Evolutionary conservation across 208 protist species (phyloP).

Genomic region (Porcisia hertigi): DNA sequence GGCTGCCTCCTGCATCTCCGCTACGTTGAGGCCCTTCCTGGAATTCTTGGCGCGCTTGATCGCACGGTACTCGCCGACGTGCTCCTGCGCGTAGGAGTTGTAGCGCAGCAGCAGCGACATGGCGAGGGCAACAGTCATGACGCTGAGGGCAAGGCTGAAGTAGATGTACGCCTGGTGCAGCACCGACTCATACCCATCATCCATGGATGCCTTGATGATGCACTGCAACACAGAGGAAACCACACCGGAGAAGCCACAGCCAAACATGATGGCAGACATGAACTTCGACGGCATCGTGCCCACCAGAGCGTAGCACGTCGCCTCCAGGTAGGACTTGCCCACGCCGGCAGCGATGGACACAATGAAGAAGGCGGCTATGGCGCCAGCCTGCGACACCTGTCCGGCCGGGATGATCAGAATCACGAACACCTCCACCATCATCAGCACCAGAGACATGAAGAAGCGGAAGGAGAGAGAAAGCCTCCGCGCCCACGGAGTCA

Average conservation of each 20-base stretch:
- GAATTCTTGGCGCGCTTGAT: constrained; percentile 23
- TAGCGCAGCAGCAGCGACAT: constrained; percentile 63
- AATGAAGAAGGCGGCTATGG: constrained; percentile 71
- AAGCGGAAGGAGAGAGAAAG: constrained; percentile 65
- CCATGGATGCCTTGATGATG: constrained; percentile 82
- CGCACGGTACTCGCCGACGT: constrained; percentile 73
- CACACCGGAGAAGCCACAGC: constrained; percentile 77
- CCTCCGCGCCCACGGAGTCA: constrained; percentile 48
- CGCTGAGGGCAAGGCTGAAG: constrained; percentile 68
- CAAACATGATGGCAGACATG: constrained; percentile 89
- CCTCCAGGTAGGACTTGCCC: constrained; percentile 83
- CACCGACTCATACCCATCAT: constrained; percentile 39
- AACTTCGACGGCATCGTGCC: constrained; percentile 78
- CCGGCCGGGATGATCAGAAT: constrained; percentile 58
- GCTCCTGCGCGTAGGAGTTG: constrained; percentile 63
- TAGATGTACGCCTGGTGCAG: constrained; percentile 72
- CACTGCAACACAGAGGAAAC: constrained; percentile 74
- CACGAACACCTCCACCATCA: constrained; percentile 73
- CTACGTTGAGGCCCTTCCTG: neutral
- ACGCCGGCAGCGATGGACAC: constrained; percentile 59
- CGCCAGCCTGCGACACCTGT: constrained; percentile 45
- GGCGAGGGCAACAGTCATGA: constrained; percentile 57
- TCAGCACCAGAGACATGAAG: constrained; percentile 44
- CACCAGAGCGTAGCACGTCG: constrained; percentile 83
- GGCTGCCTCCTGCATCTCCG: neutral